Evolutionary conservation across 2,329 filamentous ascomycete species (phyloP), one percentile per base, ranked within the genome.

Genomic region (Fusarium beomiforme): DNA sequence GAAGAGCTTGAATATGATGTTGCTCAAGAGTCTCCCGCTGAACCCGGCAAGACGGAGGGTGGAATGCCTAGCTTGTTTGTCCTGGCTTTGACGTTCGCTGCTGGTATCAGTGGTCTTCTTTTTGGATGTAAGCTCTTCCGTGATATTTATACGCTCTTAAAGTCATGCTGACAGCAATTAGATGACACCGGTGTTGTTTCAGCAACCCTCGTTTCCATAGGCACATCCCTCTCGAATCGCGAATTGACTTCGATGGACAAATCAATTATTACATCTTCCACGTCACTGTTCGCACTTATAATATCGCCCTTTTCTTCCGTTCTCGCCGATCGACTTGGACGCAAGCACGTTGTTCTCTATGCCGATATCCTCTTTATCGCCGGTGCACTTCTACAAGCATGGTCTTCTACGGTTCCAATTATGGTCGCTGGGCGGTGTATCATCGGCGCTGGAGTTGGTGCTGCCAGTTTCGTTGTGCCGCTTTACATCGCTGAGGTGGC

Each of bases 401-500:
- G 82, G 47, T 87, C 89, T 64, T 79, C 75, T 5, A 87, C 85
- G 0, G 91, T 95, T 2, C 73, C 81, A 16, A 78, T 79, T 14
- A 94, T 95, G 91, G 88, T 93, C 0, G 71, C 84, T 0, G 93
- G 93, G 0, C 84, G 93, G 8, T 86, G 88, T 33, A 83, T 94
- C 3, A 91, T 95, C 5, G 93, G 93, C 31, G 84, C 90, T 2
- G 92, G 89, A 0, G 91, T 95, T 2, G 93, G 93, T 19, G 90
- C 90, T 5, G 92, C 92, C 12, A 94, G 91, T 77, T 92, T 97
- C 74, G 92, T 97, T 7, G 91, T 93, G 33, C 95, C 95, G 47
- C 81, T 98, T 74, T 97, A 97, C 81, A 95, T 98, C 65, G 91
- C 92, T 12, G 95, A 98, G 80, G 84, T 97, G 16, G 90, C 93